Percentiles rank a stretch among this genome's conserved stretches.
These are phyloP conservation scores for Mycena sanguinolenta DNA, from an alignment of 768 basidiomycete species.

Conservation along the genomic window DNA sequence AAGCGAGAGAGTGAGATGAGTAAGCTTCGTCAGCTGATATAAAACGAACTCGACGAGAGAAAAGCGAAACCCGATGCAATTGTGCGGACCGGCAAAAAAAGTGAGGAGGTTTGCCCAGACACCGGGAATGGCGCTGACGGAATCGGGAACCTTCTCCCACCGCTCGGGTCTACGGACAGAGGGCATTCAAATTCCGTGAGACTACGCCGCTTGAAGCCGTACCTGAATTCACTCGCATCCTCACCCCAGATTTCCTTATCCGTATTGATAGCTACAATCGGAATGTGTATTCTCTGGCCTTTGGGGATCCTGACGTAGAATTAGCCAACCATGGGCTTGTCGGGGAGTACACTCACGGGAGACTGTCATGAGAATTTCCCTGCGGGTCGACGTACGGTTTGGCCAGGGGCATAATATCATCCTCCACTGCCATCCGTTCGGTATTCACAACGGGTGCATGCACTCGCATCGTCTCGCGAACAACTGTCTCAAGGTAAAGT, in stretches of 20 bases:
- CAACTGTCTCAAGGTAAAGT: constrained; percentile 60
- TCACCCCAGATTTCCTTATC: constrained; percentile 46
- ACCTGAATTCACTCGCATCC: constrained; percentile 16
- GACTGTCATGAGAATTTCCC: constrained; percentile 54
- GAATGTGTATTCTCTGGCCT: constrained; percentile 61
- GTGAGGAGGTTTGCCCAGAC: constrained; percentile 27
- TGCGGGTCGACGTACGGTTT: constrained; percentile 59
- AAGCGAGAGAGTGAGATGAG: not conserved
- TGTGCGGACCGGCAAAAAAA: constrained; percentile 52
- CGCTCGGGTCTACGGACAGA: constrained; percentile 30
- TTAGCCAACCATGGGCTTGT: not conserved
- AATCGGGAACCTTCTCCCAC: constrained; percentile 19
- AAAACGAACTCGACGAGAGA: constrained; percentile 65
- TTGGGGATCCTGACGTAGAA: constrained; percentile 51
- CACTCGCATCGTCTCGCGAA: constrained; percentile 69
- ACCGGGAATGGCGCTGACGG: constrained; percentile 11
- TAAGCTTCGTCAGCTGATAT: not conserved
- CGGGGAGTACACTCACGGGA: constrained; percentile 42
- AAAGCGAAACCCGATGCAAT: constrained; percentile 79
- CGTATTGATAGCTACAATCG: constrained; percentile 67
- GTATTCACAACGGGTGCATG: constrained; percentile 65
- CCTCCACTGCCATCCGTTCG: constrained; percentile 59
- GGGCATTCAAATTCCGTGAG: not conserved
- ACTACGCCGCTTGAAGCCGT: not conserved
- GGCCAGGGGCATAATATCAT: constrained; percentile 66